phyloP scores from a whole-genome alignment of 1,139 yeast genomes.

The Arxiozyma heterogenica region DNA sequence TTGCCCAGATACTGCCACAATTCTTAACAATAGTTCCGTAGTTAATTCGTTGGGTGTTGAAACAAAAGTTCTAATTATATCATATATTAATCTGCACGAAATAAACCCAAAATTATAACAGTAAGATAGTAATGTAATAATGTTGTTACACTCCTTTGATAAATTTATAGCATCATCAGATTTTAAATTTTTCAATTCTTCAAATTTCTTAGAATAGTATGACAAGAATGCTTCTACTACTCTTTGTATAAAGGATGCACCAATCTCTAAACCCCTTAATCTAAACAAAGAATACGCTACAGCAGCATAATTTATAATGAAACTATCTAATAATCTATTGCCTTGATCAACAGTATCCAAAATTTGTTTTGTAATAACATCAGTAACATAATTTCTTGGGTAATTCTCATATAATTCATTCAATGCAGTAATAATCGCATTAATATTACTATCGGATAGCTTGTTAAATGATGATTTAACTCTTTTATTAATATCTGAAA shows the following conservation, averaged over 20 bases:
- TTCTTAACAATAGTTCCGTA: constrained; percentile 66
- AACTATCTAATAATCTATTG: constrained; percentile 59
- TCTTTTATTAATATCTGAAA: constrained; percentile 43
- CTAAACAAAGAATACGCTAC: constrained; percentile 68
- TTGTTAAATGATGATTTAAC: constrained; percentile 78
- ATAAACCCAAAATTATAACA: constrained; percentile 71
- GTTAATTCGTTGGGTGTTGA: constrained; percentile 54
- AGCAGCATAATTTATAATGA: constrained; percentile 73
- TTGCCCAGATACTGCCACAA: constrained; percentile 69
- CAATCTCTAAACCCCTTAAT: constrained; percentile 79
- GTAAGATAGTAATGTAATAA: constrained; percentile 66
- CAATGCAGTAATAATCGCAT: constrained; percentile 59
- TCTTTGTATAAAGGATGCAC: constrained; percentile 76
- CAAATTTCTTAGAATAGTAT: constrained; percentile 25
- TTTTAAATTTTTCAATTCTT: constrained; percentile 12
- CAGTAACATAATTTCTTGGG: constrained; percentile 72
- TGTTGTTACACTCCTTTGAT: constrained; percentile 54
- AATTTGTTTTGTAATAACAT: constrained; percentile 52
- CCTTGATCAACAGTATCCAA: constrained; percentile 65
- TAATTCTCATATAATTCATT: constrained; percentile 51
- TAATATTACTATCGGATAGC: constrained; percentile 75
- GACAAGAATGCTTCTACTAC: constrained; percentile 58
- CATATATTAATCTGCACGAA: constrained; percentile 67
- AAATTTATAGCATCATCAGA: constrained; percentile 20
- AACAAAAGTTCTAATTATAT: constrained; percentile 53